Evolutionary conservation across 129 eudicot genomes (phyloP), one percentile per base, ranked within the genome.

Genomic region (Ambrosia artemisiifolia): DNA sequence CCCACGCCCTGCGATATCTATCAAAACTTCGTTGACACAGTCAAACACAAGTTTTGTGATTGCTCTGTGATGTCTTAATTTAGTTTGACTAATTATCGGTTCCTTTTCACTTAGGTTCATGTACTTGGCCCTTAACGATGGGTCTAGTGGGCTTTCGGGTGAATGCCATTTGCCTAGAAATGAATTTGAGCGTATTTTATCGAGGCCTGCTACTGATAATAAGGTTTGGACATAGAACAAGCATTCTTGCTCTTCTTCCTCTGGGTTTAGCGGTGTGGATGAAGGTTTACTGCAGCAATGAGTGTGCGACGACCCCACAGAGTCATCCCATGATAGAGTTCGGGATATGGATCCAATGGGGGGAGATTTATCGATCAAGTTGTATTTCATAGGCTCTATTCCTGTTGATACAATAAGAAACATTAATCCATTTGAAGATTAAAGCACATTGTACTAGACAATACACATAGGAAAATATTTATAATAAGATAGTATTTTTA

Each of bases 291-390:
- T 8, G 5, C 80, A 53, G 49, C 71, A 82, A 13, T 79, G 83
- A 33, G 88, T 78, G 71, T 89, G 75, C 34, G 88, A 72, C 38
- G 88, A 72, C 6, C 82, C 84, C 56, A 80, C 75, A 47, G 85
- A 73, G 66, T 90, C 94, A 16, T 86, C 94, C 97, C 97, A 86
- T 24, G 99, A 83, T 51, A 95, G 85, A 69, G 99, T 90, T 20
- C 99, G 96, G 53, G 97, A 88, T 78, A 95, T 85, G 65, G 99
- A 95, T 73, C 96, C 99, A 35, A 95, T 95, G 3, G 89, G 99
- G 1, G 99, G 99, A 7, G 99, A 95, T 82, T 95, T 95, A 77
- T 83, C 99, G 43, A 95, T 90, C 79, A 90, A 75, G 72, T 90
- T 95, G 51, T 85, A 88, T 74, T 63, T 77, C 63, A 84, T 57